Evolutionary conservation across 371 early-diverging fungal genomes (phyloP), one percentile per base, ranked within the genome.

Genomic region (Lichtheimia ramosa): DNA sequence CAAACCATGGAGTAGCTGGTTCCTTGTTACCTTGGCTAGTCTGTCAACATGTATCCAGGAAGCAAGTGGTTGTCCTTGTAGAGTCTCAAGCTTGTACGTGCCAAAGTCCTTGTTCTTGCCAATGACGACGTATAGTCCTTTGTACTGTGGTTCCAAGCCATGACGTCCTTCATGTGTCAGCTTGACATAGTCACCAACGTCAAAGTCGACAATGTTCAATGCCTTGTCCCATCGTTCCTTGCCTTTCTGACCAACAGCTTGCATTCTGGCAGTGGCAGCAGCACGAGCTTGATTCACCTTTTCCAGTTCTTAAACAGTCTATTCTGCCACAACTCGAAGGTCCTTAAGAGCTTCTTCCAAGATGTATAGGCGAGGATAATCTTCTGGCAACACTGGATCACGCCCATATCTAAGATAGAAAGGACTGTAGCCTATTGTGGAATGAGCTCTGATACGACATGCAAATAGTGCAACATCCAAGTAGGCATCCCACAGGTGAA

Each of bases 151-250:
- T 13, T 61, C 56, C 5, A 63, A 28, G 2, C 64, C 54, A 49
- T 24, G 18, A 2, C 24, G 23, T 3, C 23, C 34, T 49, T 63
- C 54, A 13, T 50, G 25, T 1, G 28, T 40, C 23, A 63, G 13
- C 15, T 46, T 23, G 0, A 63, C 64, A 6, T 50, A 34, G 39
- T 63, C 53, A 23, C 64, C 64, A 42, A 54, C 18, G 1, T 58
- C 24, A 12, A 63, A 63, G 3, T 16, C 27, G 6, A 54, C 34
- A 5, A 12, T 21, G 8, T 49, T 42, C 0, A 65, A 25, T 0
- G 27, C 24, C 0, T 58, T 46, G 50, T 65, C 65, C 66, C 66
- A 70, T 12, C 56, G 24, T 6, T n/a, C 58, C 42, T 70, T 65
- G 48, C 65, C 70, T 20, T 61, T 48, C 5, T 56, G 46, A 0